phyloP scores from a whole-genome alignment of 23 red algal species.

The Gracilaria gracilis region DNA sequence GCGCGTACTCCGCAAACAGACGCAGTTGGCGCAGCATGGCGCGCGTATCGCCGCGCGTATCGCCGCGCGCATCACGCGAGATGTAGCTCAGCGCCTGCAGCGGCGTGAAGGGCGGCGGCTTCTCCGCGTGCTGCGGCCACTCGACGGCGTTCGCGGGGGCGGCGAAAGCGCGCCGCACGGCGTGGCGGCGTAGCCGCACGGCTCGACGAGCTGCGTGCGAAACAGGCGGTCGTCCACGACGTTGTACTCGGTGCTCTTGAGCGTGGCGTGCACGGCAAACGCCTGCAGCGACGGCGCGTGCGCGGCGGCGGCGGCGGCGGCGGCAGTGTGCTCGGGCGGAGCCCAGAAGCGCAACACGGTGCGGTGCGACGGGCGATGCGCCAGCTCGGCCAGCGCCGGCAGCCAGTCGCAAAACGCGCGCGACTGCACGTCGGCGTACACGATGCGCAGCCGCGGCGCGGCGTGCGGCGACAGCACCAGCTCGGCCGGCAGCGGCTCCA shows the following conservation, averaged over 20 bases:
- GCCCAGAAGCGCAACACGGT: slow-evolving; percentile 50
- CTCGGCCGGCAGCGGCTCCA: neutral
- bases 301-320: too few relatives aligned
- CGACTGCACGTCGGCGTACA: slow-evolving; percentile 31
- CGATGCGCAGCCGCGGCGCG: neutral
- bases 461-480: slow-evolving; percentile 18
- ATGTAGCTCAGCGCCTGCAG: neutral
- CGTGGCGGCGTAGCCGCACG: slow-evolving; percentile 42
- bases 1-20: slow-evolving; percentile 42
- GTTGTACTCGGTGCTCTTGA: slow-evolving; percentile 90
- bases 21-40: neutral
- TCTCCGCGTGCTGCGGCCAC: neutral
- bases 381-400: neutral
- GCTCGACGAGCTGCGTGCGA: slow-evolving; percentile 49
- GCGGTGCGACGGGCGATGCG: neutral
- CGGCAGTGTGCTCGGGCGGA: neutral
- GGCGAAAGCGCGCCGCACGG: neutral
- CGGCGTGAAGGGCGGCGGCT: neutral
- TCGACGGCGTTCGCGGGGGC: too few relatives aligned
- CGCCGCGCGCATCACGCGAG: neutral
- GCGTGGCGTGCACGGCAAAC: slow-evolving; percentile 68
- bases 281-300: slow-evolving; percentile 58
- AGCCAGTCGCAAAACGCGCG: slow-evolving; percentile 7
- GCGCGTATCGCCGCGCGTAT: too few relatives aligned
- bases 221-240: slow-evolving; percentile 78